Evolutionary conservation across 176 grass and related monocot genomes (phyloP), one percentile per base, ranked within the genome.

Genomic region (Eragrostis curvula): DNA sequence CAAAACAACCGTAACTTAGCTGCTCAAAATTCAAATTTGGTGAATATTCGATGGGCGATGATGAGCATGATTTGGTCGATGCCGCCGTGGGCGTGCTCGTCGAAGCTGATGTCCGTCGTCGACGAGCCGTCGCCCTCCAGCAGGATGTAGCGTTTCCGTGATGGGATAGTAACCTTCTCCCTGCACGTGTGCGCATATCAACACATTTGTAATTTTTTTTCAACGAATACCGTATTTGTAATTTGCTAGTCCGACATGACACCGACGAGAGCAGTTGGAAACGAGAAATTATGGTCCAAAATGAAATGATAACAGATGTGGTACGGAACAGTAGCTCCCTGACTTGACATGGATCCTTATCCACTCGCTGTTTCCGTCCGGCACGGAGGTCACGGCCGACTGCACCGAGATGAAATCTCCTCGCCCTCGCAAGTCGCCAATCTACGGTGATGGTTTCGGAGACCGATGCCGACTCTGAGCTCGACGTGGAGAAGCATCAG

Each of bases 331-430:
- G 74, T 92, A 89, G 78, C 73, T 81, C 45, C 90, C 90, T 72
- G 83, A 25, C 36, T 13, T 58, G 14, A 87, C 87, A 52, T 73
- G 30, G 71, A 93, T 87, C 57, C 59, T 78, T 60, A 93, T 28
- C 91, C 91, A 90, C 53, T 74, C 13, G 8, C 29, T n/a, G 85
- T 93, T 93, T 65, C 81, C 84, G 9, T 90, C 80, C 12, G 87
- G 84, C 39, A 93, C 77, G 12, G 81, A 84, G 58, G 85, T 29
- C 44, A 87, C 83, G 27, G 84, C 87, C 53, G 71, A 68, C 74
- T 93, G 91, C 58, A 93, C 88, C 70, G 87, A 90, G 24, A 1
- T 27, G 77, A 85, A 90, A 36, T 82, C 74, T 1, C 81, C 87
- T 42, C 65, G 46, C 12, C 91, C 85, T 0, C 36, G n/a, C n/a